Base-by-base conservation (phyloP, 306 rosid genomes). In the Cotoneaster glaucophyllus region DNA sequence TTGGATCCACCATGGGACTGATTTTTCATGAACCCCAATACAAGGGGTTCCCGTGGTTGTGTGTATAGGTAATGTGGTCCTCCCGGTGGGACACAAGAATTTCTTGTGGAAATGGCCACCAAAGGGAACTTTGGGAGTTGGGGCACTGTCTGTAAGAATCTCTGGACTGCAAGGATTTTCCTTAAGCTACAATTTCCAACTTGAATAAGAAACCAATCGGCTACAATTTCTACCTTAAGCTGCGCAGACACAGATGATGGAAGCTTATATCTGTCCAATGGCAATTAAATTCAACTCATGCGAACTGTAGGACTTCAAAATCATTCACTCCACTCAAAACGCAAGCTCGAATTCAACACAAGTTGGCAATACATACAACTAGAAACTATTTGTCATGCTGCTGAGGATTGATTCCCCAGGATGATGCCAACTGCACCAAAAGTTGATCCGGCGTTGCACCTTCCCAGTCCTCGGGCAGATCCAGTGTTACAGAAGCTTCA, bases 381-480 rank as follows among this genome's bases (percentile, higher is more conserved):
- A 17, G 70, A 11, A 73, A 82, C 54, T 82, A 82, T 72, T 82
- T 82, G 70, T 88, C 92, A 82, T 82, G 89, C 69, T 86, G 97
- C 76, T 88, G 93, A 61, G 83, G 74, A 85, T 90, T 93, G 76
- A 92, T 92, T 77, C 85, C 91, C 99, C 97, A 95, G 63, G 92
- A 86, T 68, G 96, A 87, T 21, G 99, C 99, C 77, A 95, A 78
- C 78, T 95, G 99, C 79, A 91, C 83, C 72, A 89, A 62, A 65
- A 95, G 93, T 71, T 95, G 97, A 75, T 90, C 91, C 11, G 99
- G 93, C 32, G 74, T 80, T 26, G 81, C 85, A 63, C 99, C 97
- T 80, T 95, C 99, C 97, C 99, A 92, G 59, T 88, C 96, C 81
- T 92, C 98, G 17, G 91, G 82, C 37, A 86, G 81, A 74, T 90